Conservation (phyloP, 306 rosid species). For the Amphicarpaea edgeworthii region DNA sequence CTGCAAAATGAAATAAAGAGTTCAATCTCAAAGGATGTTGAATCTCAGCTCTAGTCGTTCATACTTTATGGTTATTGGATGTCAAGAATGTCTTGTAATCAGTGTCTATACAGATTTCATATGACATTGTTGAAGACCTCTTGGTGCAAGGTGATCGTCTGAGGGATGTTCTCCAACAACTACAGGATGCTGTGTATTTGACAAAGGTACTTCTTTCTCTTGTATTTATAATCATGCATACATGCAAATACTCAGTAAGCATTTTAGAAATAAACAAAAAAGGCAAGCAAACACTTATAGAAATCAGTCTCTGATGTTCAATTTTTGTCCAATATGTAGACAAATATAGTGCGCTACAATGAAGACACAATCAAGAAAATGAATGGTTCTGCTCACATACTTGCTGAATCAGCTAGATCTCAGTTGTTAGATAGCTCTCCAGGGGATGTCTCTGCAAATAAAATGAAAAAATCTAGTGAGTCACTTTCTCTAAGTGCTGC, state of each 20-base stretch:
- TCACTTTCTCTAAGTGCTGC: conserved; percentile 59
- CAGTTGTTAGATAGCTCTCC: conserved; percentile 59
- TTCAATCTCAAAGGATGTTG: background rate
- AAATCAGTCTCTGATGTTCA: conserved; percentile 43
- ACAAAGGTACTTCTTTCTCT: conserved; percentile 67
- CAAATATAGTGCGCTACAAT: conserved; percentile 79
- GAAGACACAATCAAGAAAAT: conserved; percentile 80
- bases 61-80: conserved; percentile 27
- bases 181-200: conserved; percentile 93
- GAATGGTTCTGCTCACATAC: conserved; percentile 63
- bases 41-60: conserved; percentile 21
- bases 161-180: conserved; percentile 81
- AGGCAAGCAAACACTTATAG: background rate
- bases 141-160: conserved; percentile 78
- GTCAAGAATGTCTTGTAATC: conserved; percentile 28
- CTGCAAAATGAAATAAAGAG: conserved; percentile 2
- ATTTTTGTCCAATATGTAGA: conserved; percentile 57
- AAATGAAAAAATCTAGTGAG: conserved; percentile 54
- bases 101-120: conserved; percentile 69
- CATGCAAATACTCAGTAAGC: background rate
- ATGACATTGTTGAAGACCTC: conserved; percentile 88
- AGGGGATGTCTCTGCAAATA: conserved; percentile 56
- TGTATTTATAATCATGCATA: conserved; percentile 17
- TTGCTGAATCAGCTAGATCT: conserved; percentile 64
- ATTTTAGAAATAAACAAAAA: conserved; percentile 28